Conservation (phyloP, 345 rosid species). For the Jatropha curcas region DNA sequence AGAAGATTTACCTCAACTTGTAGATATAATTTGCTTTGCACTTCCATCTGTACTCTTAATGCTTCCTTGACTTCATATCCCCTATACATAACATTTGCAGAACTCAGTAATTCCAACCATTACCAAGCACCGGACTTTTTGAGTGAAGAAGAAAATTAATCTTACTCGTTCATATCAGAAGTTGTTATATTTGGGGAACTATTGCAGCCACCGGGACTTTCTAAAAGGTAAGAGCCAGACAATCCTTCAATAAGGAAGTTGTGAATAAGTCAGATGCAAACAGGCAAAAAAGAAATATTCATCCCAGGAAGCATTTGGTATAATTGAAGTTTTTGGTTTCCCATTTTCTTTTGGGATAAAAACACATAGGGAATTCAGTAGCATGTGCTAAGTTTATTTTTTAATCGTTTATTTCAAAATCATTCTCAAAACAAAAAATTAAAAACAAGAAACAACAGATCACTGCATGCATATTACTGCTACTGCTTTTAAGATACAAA, state of each 20-base stretch:
- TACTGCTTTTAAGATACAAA: too few species aligned
- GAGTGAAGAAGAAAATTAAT: slow-evolving; percentile 6
- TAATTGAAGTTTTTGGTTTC: too few species aligned
- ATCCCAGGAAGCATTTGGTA: too few species aligned
- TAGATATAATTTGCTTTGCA: slow-evolving; percentile 74
- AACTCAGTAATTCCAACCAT: slow-evolving; percentile 16
- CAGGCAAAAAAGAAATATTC: background rate
- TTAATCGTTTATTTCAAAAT: too few species aligned
- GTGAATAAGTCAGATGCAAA: slow-evolving; percentile 15
- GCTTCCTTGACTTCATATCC: slow-evolving; percentile 73
- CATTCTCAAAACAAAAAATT: too few species aligned
- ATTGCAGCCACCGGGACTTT: slow-evolving; percentile 38
- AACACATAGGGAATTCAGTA: too few species aligned
- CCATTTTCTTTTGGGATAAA: too few species aligned
- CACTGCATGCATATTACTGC: too few species aligned
- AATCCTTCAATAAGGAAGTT: slow-evolving; percentile 24
- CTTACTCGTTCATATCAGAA: slow-evolving; percentile 72
- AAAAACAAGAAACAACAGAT: too few species aligned
- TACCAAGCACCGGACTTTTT: background rate
- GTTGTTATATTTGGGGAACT: slow-evolving; percentile 43
- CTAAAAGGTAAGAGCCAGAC: slow-evolving; percentile 54
- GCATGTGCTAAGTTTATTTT: too few species aligned
- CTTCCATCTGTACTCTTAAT: slow-evolving; percentile 78
- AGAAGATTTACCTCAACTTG: slow-evolving; percentile 59
- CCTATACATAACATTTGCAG: slow-evolving; percentile 30